These are phyloP conservation scores for Lolium perenne DNA, from an alignment of 176 grass and related monocot species.

Conservation along the genomic window DNA sequence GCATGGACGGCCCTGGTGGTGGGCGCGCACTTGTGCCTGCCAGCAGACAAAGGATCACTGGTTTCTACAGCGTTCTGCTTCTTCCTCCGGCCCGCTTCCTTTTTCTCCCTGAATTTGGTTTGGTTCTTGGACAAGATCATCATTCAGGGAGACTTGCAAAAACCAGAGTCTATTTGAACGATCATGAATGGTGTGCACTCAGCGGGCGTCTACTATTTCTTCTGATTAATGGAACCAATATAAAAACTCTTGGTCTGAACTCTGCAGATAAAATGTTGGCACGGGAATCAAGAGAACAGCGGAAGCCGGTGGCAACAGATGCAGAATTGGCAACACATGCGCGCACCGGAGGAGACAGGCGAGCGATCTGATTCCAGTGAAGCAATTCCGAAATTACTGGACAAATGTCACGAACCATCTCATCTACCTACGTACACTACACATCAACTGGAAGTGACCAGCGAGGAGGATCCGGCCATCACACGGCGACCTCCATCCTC, in stretches of 20 bases:
- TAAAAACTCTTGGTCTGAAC: background rate
- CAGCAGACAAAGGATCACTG: conserved; percentile 23
- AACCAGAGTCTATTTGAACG: no score
- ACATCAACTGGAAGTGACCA: background rate
- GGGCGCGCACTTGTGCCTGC: conserved; percentile 21
- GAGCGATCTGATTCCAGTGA: conserved; percentile 5
- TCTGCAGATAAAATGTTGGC: conserved; percentile 13
- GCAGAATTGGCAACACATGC: conserved; percentile 10
- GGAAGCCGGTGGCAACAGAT: background rate
- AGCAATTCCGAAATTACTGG: conserved; percentile 18
- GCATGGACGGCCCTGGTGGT: conserved; percentile 6
- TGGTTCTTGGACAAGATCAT: background rate
- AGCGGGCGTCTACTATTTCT: no score
- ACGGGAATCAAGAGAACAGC: conserved; percentile 14
- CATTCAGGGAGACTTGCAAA: background rate
- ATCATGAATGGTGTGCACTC: background rate
- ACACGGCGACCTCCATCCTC: conserved; percentile 75
- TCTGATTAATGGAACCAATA: background rate
- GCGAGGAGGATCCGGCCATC: background rate
- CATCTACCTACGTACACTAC: background rate
- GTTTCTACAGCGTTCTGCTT: background rate
- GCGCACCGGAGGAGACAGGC: conserved; percentile 19
- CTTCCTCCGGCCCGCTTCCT: background rate
- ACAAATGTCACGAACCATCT: background rate
- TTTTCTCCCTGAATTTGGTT: background rate